Conservation (phyloP, 2,329 filamentous ascomycete genomes). For the Gremmenia infestans region DNA sequence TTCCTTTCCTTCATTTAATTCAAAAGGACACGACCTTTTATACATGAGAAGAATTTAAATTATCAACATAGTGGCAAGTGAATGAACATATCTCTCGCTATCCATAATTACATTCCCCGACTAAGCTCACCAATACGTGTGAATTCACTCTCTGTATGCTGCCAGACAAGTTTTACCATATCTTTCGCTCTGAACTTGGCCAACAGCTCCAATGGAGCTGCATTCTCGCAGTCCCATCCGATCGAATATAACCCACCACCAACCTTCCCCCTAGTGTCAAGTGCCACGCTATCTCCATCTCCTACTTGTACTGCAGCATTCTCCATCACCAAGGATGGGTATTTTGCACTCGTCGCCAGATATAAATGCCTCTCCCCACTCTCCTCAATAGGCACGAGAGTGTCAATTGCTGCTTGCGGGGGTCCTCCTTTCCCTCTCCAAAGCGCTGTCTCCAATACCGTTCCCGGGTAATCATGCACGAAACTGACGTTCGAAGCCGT, state of each 20-base stretch:
- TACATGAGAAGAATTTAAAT: too few relatives aligned
- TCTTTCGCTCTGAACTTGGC: constrained; percentile 7
- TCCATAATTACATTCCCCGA: too few relatives aligned
- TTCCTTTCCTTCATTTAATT: too few relatives aligned
- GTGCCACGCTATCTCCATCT: constrained; percentile 6
- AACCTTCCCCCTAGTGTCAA: constrained; percentile 9
- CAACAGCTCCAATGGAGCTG: constrained; percentile 6
- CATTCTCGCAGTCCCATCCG: constrained; percentile 12
- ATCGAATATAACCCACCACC: constrained; percentile 21
- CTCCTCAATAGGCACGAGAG: constrained; percentile 16
- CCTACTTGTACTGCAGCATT: not conserved
- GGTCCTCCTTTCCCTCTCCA: not conserved
- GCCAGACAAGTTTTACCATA: constrained; percentile 14
- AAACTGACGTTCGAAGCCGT: constrained; percentile 18
- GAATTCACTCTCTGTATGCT: constrained; percentile 12
- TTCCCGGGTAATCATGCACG: constrained; percentile 20
- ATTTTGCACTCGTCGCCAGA: constrained; percentile 17
- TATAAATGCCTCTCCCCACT: constrained; percentile 22
- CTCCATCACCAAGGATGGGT: not conserved
- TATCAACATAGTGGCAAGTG: too few relatives aligned
- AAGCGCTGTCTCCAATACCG: constrained; percentile 10
- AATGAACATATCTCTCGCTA: too few relatives aligned
- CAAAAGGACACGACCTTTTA: too few relatives aligned
- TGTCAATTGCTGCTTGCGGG: constrained; percentile 2
- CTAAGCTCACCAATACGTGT: not conserved